These are phyloP conservation scores for Cladophialophora chaetospira DNA, from an alignment of 2,329 filamentous ascomycete species.

Conservation along the genomic window DNA sequence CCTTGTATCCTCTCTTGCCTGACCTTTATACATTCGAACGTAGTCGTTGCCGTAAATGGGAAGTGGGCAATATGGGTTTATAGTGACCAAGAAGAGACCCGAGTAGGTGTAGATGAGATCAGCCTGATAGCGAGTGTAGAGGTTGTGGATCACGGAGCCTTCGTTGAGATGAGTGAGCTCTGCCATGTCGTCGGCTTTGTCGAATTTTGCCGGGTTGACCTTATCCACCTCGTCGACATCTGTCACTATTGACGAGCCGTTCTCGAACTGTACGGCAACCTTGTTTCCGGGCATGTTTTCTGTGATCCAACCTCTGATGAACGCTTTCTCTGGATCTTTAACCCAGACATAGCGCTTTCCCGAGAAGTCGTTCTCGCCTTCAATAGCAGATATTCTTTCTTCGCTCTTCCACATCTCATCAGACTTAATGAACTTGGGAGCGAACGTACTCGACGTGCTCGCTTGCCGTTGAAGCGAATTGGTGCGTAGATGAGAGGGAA, in stretches of 20 bases:
- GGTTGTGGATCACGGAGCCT: constrained; percentile 94
- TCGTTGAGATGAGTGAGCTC: constrained; percentile 98
- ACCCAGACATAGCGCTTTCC: constrained; percentile 99
- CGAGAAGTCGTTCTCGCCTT: constrained; percentile 98
- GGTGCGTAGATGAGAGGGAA: constrained; percentile 44
- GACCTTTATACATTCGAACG: constrained; percentile 95
- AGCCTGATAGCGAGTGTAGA: constrained; percentile 90
- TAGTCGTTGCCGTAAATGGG: constrained; percentile 97
- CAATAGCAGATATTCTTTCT: constrained; percentile 68
- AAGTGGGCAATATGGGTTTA: constrained; percentile 93
- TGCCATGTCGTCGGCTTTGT: constrained; percentile 99
- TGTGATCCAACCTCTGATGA: constrained; percentile 89
- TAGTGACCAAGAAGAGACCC: constrained; percentile 90
- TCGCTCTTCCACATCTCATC: constrained; percentile 68
- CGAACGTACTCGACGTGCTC: constrained; percentile 75
- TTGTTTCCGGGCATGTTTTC: constrained; percentile 71
- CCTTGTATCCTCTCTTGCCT: constrained; percentile 87
- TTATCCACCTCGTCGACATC: constrained; percentile 90
- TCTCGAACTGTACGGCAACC: constrained; percentile 87
- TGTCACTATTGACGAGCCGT: constrained; percentile 86
- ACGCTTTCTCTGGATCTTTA: constrained; percentile 80
- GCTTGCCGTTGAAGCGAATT: constrained; percentile 67
- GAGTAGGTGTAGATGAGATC: constrained; percentile 98
- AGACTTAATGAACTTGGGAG: constrained; percentile 90
- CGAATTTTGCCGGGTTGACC: constrained; percentile 98